These are phyloP conservation scores for Botrytis paeoniae DNA, from an alignment of 2,329 filamentous ascomycete genomes.

Conservation along the genomic window DNA sequence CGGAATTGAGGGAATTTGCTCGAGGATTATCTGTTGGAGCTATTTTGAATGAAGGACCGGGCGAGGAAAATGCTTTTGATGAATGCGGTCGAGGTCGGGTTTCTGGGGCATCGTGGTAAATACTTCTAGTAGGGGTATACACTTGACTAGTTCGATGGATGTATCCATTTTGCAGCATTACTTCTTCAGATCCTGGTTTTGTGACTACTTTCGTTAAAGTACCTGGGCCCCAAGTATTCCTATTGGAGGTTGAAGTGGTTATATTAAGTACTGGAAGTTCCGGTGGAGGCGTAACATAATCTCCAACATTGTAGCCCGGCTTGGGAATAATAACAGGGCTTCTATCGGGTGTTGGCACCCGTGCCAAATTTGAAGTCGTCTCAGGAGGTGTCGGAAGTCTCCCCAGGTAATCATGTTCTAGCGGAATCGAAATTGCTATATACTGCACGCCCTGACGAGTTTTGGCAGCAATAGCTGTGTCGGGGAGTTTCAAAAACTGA, in stretches of 20 bases:
- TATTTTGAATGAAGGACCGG: not conserved
- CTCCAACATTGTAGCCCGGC: slow-evolving; percentile 40
- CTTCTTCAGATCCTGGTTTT: slow-evolving; percentile 17
- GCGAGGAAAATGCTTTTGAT: not conserved
- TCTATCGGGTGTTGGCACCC: slow-evolving; percentile 27
- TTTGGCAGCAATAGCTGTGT: slow-evolving; percentile 53
- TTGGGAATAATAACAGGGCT: slow-evolving; percentile 24
- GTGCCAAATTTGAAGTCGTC: slow-evolving; percentile 28
- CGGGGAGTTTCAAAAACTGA: slow-evolving; percentile 46
- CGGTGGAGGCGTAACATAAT: slow-evolving; percentile 29
- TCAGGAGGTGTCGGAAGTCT: slow-evolving; percentile 2
- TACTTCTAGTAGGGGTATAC: not conserved
- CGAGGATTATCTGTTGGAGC: not conserved
- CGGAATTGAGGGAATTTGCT: not conserved
- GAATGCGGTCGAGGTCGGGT: not conserved
- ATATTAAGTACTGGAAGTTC: not conserved
- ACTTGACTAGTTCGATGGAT: slow-evolving; percentile 13
- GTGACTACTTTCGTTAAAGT: slow-evolving; percentile 4
- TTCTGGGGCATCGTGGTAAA: not conserved
- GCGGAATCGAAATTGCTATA: slow-evolving; percentile 60
- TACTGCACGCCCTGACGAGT: slow-evolving; percentile 54
- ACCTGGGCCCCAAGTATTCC: slow-evolving; percentile 3
- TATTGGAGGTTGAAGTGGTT: not conserved
- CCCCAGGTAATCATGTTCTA: slow-evolving; percentile 47
- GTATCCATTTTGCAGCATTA: slow-evolving; percentile 23